Evolutionary conservation across 2,329 filamentous ascomycete genomes (phyloP).

Genomic region (Monilinia fructicola): DNA sequence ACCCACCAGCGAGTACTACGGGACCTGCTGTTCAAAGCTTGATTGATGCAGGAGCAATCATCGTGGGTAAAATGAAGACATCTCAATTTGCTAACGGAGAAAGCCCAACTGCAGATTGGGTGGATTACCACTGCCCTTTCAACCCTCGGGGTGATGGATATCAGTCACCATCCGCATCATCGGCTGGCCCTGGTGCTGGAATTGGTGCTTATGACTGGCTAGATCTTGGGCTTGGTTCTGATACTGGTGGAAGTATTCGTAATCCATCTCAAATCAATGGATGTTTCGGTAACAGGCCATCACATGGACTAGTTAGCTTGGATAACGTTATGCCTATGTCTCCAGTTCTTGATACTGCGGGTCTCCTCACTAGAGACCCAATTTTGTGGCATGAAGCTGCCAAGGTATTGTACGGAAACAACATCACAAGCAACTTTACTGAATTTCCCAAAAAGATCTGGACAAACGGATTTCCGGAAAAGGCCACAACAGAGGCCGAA

Average conservation of each 20-base stretch:
- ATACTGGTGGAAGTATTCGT: slow-evolving; percentile 51
- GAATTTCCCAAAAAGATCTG: slow-evolving; percentile 46
- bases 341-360: slow-evolving; percentile 49
- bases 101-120: slow-evolving; percentile 51
- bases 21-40: slow-evolving; percentile 54
- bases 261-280: slow-evolving; percentile 50
- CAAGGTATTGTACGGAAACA: slow-evolving; percentile 48
- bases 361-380: slow-evolving; percentile 48
- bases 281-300: slow-evolving; percentile 51
- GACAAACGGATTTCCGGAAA: slow-evolving; percentile 46
- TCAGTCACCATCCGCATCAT: slow-evolving; percentile 49
- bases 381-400: slow-evolving; percentile 46
- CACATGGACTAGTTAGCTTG: slow-evolving; percentile 46
- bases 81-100: slow-evolving; percentile 47
- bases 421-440: slow-evolving; percentile 45
- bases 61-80: slow-evolving; percentile 55
- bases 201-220: slow-evolving; percentile 50
- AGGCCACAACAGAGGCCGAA: slow-evolving; percentile 42
- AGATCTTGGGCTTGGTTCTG: slow-evolving; percentile 50
- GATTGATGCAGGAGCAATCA: slow-evolving; percentile 58
- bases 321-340: slow-evolving; percentile 51
- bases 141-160: slow-evolving; percentile 51
- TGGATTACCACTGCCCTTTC: slow-evolving; percentile 44
- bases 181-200: slow-evolving; percentile 47
- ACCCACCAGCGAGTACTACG: slow-evolving; percentile 48